Evolutionary conservation across 2,329 filamentous ascomycete species (phyloP).

Genomic region (Ceratocystis variospora): DNA sequence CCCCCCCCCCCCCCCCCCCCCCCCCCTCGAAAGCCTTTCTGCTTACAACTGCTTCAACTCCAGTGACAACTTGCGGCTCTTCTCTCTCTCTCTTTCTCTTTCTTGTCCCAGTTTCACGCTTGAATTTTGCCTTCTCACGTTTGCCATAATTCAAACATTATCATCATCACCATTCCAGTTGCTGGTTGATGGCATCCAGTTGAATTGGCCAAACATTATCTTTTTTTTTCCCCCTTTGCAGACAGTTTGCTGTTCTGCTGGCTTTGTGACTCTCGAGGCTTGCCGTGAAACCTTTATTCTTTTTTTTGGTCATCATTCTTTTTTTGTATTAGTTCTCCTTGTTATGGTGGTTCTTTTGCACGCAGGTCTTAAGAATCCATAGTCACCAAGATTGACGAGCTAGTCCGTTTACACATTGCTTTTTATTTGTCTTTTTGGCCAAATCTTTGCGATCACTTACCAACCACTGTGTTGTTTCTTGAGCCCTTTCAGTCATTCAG

Average conservation of each 20-base stretch:
- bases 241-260: neutral
- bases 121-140: neutral
- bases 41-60: neutral
- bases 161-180: neutral
- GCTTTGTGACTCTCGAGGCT: neutral
- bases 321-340: constrained; percentile 3
- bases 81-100: neutral
- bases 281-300: constrained; percentile 1
- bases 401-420: neutral
- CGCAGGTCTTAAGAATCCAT: neutral
- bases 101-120: neutral
- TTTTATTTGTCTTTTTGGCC: neutral
- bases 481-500: neutral
- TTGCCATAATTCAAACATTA: constrained; percentile 5
- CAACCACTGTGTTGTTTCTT: neutral
- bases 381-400: neutral
- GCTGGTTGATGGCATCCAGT: neutral
- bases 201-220: neutral
- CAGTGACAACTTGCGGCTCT: neutral
- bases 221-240: neutral
- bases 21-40: neutral
- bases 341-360: constrained; percentile 1
- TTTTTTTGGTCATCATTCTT: constrained; percentile 1
- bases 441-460: neutral
- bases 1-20: too few species aligned